A percentile compares a stretch with the other conserved stretches of the same genome.
Evolutionary conservation across 768 basidiomycete genomes (phyloP).

Genomic region (Stropharia rugosoannulata): DNA sequence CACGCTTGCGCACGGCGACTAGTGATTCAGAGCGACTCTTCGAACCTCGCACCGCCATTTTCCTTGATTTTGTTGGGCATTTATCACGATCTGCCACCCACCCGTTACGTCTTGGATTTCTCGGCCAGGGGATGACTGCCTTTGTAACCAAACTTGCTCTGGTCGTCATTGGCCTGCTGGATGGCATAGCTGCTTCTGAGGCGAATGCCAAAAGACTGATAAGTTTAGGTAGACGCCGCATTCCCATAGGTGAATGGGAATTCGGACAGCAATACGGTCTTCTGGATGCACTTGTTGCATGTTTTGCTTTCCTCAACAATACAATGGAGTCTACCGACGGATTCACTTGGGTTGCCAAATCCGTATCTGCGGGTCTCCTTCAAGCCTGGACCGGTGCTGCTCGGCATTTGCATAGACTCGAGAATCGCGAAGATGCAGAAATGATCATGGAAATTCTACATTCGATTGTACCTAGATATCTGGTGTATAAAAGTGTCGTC

Average conservation of each 20-base stretch:
- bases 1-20: constrained; percentile 23
- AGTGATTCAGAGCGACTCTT: constrained; percentile 14
- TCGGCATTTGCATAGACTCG: constrained; percentile 18
- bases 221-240: constrained; percentile 20
- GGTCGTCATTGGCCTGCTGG: constrained; percentile 20
- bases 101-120: constrained; percentile 29
- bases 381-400: no score
- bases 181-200: constrained; percentile 1
- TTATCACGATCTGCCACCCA: constrained; percentile 26
- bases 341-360: no score
- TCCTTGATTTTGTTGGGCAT: constrained; percentile 30
- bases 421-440: constrained; percentile 27
- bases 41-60: constrained; percentile 19
- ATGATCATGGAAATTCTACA: constrained; percentile 27
- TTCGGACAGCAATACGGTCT: no score
- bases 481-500: constrained; percentile 37
- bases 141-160: constrained; percentile 29
- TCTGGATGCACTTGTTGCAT: no score
- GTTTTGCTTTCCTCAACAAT: no score
- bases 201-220: not conserved
- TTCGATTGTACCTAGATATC: constrained; percentile 30
- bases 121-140: constrained; percentile 28
- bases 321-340: no score
- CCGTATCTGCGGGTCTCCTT: no score
- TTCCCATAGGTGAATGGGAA: constrained; percentile 5